Evolutionary conservation across 2,329 filamentous ascomycete species (phyloP), one percentile per base, ranked within the genome.

Genomic region (Colletotrichum echinochloae): DNA sequence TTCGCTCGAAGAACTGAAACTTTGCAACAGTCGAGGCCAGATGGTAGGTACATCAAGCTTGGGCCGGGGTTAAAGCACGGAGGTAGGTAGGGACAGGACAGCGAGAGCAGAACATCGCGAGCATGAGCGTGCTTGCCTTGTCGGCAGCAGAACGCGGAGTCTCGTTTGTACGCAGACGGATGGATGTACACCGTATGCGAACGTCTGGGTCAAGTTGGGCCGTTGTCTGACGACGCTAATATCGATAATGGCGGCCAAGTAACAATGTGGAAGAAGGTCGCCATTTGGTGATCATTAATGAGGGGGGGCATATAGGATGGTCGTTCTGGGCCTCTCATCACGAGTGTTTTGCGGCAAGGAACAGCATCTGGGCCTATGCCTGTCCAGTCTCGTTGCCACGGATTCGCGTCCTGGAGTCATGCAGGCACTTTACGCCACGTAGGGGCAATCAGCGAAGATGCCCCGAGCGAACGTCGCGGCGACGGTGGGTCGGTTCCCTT

Each of bases 381-480:
- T 63, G 68, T 63, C 59, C 59, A 48, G 51, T 57, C 37, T 71
- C 64, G 68, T 71, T 68, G 68, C 68, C 68, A 71, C 64, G 65
- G 64, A 52, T 62, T 70, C 64, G 44, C 49, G 33, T 52, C 59
- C 44, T 71, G 52, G 64, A 57, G 68, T 71, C 64, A 71, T 71
- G 68, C 68, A 71, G 52, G 68, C 68, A 71, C 68, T 71, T 68
- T 68, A 71, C 67, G 67, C 67, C 64, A 59, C 56, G 64, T 49
- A 57, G 33, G 51, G 56, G 66, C 48, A 65, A 54, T 52, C 44
- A 30, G 63, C 66, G 49, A 67, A 33, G 44, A 23, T 9, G 9
- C 44, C n/a, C 44, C 52, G 28, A 26, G 57, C 51, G 52, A 57
- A 37, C 35, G 52, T 63, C 59, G 52, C 39, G 44, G 52, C 49